Base-by-base conservation (phyloP, 202 grass and related monocot genomes). In the Hordeum pubiflorum region DNA sequence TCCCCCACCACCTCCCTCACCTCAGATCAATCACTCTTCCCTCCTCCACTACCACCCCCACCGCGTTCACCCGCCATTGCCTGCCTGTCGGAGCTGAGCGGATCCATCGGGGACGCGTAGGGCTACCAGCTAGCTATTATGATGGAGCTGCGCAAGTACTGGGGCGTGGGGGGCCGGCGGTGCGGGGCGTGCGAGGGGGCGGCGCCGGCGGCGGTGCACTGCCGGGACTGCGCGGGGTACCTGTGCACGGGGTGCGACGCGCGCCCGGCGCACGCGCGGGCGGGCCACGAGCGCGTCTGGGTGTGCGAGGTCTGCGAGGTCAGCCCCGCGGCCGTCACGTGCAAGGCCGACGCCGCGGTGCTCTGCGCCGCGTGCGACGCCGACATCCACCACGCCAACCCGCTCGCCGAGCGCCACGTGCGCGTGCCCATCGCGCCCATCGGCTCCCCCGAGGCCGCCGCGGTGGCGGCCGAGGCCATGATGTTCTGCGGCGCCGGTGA, bases 341-440 rank as follows among this genome's bases (percentile, higher is more conserved):
- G 96, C 90, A 95, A 98, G 84, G 96, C 96, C 10, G 96, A 98
- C 74, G 95, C 95, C 0, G 92, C 95, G 12, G 80, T 88, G 24
- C 88, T 97, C 50, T 97, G 95, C 83, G 77, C 81, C 77, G 58
- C 86, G 14, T 97, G 95, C 84, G 95, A 97, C 79, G 48, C 95
- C 62, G 92, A 97, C 79, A 93, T 97, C 75, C 95, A 97, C 90
- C 87, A 88, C 26, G 90, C 92, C 62, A 98, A 95, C 69, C 92
- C 92, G 37, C 85, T 95, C 13, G 92, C 92, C 15, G 74, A 85
- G 4, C 90, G 92, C 82, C 92, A 95, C 85, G 83, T 62, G 33
- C 88, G 95, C 23, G 76, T 92, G 41, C 91, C 85, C 32, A 48
- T 97, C 57, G 85, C 77, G 1, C 89, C 94, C 72, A 89, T 93